Conservation (phyloP, 768 basidiomycete genomes). For the Russula sp. region DNA sequence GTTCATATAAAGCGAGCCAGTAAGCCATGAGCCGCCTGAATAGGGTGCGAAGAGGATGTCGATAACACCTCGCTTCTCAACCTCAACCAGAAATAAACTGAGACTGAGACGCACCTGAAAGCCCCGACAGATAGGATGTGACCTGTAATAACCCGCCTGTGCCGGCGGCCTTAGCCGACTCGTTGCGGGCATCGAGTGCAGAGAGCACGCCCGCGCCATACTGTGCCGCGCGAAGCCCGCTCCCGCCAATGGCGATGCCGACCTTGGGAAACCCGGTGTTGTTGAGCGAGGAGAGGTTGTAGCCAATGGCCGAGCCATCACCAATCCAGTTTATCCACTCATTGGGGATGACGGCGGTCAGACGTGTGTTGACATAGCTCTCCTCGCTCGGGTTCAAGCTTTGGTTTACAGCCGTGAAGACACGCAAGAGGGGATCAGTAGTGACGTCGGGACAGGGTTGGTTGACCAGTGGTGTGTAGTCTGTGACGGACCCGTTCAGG, state of each 20-base stretch:
- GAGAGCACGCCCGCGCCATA: constrained; percentile 59
- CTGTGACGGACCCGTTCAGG: constrained; percentile 34
- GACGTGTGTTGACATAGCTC: constrained; percentile 47
- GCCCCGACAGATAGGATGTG: constrained; percentile 62
- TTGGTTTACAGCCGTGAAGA: constrained; percentile 51
- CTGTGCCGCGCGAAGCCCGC: constrained; percentile 65
- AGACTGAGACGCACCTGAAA: constrained; percentile 49
- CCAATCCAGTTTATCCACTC: constrained; percentile 63
- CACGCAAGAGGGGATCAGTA: constrained; percentile 49
- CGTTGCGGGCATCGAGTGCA: constrained; percentile 61
- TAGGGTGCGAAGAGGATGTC: not conserved
- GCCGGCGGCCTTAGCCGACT: constrained; percentile 53
- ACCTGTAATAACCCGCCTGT: constrained; percentile 73
- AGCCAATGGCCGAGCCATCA: constrained; percentile 51
- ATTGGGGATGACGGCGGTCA: constrained; percentile 41
- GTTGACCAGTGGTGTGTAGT: constrained; percentile 53
- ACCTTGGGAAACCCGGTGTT: constrained; percentile 47
- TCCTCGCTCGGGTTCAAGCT: constrained; percentile 49
- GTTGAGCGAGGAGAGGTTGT: constrained; percentile 45
- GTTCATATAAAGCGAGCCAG: constrained; percentile 60
- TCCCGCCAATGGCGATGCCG: constrained; percentile 67
- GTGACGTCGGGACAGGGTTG: constrained; percentile 52
- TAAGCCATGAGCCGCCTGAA: constrained; percentile 65
- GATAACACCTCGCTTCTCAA: not conserved
- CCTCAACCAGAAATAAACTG: not conserved